These are phyloP conservation scores for Zygosaccharomyces siamensis DNA, from an alignment of 805 yeast species.

Conservation along the genomic window DNA sequence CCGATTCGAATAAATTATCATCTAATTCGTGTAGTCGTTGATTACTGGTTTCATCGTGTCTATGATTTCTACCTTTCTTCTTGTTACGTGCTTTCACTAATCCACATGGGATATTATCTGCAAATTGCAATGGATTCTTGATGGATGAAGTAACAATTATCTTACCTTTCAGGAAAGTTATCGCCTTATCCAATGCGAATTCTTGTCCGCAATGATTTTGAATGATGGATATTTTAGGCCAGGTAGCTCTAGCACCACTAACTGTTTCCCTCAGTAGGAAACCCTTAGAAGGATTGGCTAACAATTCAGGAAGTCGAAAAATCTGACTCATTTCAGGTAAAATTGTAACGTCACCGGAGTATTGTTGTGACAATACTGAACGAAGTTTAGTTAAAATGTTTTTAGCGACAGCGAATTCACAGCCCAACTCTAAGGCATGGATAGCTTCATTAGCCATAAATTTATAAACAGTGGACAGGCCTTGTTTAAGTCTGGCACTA, in stretches of 20 bases:
- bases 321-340: slow-evolving; percentile 64
- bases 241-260: slow-evolving; percentile 86
- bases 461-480: slow-evolving; percentile 51
- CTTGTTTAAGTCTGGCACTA: slow-evolving; percentile 49
- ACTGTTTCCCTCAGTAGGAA: slow-evolving; percentile 58
- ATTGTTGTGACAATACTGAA: slow-evolving; percentile 76
- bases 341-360: slow-evolving; percentile 91
- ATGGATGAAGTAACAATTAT: slow-evolving; percentile 41
- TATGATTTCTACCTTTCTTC: slow-evolving; percentile 3
- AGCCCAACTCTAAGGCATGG: slow-evolving; percentile 67
- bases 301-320: slow-evolving; percentile 54
- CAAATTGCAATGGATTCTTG: slow-evolving; percentile 30
- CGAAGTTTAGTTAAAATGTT: slow-evolving; percentile 67
- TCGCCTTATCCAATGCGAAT: slow-evolving; percentile 77
- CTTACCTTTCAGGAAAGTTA: slow-evolving; percentile 59
- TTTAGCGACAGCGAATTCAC: slow-evolving; percentile 72
- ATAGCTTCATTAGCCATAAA: slow-evolving; percentile 64
- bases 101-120: slow-evolving; percentile 17
- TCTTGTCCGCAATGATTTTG: slow-evolving; percentile 88
- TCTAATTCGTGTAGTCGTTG: slow-evolving; percentile 14
- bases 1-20: slow-evolving; percentile 27
- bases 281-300: slow-evolving; percentile 78
- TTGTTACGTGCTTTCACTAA: slow-evolving; percentile 8
- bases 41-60: slow-evolving; percentile 7
- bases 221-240: slow-evolving; percentile 87